These are phyloP conservation scores for Botryosphaeria dothidea DNA, from an alignment of 2,329 filamentous ascomycete genomes.

Conservation along the genomic window DNA sequence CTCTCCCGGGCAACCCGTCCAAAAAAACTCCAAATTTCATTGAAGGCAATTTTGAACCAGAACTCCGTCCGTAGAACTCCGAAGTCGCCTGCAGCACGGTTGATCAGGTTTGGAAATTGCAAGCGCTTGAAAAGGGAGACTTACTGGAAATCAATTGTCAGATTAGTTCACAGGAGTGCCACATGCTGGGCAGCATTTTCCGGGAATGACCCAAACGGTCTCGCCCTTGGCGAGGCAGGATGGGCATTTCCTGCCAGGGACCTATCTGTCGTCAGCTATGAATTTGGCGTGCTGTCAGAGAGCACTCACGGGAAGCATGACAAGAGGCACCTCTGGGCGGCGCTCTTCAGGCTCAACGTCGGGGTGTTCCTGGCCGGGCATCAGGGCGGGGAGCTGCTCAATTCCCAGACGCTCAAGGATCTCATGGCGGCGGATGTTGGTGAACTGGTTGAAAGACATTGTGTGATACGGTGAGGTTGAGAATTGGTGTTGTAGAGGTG, in stretches of 20 bases:
- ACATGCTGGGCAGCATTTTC: slow-evolving; percentile 41
- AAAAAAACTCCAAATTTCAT: not conserved
- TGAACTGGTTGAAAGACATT: slow-evolving; percentile 21
- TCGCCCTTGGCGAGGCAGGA: slow-evolving; percentile 41
- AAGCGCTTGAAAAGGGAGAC: not conserved
- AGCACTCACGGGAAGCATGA: slow-evolving; percentile 35
- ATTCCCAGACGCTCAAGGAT: slow-evolving; percentile 20
- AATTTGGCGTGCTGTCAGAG: not conserved
- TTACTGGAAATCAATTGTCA: not conserved
- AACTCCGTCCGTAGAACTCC: slow-evolving; percentile 16
- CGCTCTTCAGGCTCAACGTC: slow-evolving; percentile 13
- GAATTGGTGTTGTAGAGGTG: not conserved
- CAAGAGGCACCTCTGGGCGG: slow-evolving; percentile 30
- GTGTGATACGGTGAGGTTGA: not conserved
- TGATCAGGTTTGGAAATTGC: not conserved
- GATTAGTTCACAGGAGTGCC: slow-evolving; percentile 40
- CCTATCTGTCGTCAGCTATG: slow-evolving; percentile 26
- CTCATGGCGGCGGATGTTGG: slow-evolving; percentile 19
- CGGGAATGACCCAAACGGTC: slow-evolving; percentile 43
- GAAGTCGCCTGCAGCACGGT: not conserved
- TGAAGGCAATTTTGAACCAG: slow-evolving; percentile 5
- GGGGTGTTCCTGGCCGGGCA: slow-evolving; percentile 5
- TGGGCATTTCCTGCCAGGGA: slow-evolving; percentile 41
- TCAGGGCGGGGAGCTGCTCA: slow-evolving; percentile 19
- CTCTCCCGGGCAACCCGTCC: not conserved